Evolutionary conservation across 257 asterid species (phyloP).

Genomic region (Cruciata laevipes): DNA sequence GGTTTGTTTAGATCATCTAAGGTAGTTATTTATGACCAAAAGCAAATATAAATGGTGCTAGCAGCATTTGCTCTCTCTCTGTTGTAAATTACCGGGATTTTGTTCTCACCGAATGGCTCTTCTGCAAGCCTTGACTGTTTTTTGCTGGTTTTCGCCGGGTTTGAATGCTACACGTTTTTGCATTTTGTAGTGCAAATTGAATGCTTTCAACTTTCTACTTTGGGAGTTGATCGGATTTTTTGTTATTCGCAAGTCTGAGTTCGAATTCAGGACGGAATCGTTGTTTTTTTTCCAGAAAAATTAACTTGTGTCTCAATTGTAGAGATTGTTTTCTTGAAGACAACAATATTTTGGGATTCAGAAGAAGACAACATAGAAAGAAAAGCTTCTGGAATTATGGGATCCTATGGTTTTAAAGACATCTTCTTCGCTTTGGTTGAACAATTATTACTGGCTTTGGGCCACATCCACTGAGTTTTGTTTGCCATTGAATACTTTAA

Average conservation of each 20-base stretch:
- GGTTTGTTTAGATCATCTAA: slow-evolving; percentile 32
- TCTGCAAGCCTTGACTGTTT: slow-evolving; percentile 6
- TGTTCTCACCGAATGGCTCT: slow-evolving; percentile 31
- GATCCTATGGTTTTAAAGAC: slow-evolving; percentile 7
- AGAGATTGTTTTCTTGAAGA: background rate
- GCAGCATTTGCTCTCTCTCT: slow-evolving; percentile 28
- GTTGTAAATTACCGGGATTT: slow-evolving; percentile 33
- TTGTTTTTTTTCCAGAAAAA: background rate
- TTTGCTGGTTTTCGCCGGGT: background rate
- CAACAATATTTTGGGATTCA: background rate
- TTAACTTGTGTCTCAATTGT: background rate
- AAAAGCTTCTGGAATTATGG: background rate
- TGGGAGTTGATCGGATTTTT: background rate
- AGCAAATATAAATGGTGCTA: slow-evolving; percentile 31
- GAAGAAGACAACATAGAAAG: background rate
- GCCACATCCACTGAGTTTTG: slow-evolving; percentile 44
- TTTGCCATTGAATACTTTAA: slow-evolving; percentile 5
- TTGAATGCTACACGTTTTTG: background rate
- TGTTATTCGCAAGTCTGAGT: background rate
- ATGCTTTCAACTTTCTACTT: background rate
- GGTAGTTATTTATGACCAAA: slow-evolving; percentile 39
- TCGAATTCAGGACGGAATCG: background rate
- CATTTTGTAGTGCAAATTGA: background rate
- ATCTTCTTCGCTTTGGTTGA: slow-evolving; percentile 11
- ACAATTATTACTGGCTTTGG: slow-evolving; percentile 32